These are phyloP conservation scores for Omphalotus olearius DNA, from an alignment of 1,284 basidiomycete species.

Conservation along the genomic window DNA sequence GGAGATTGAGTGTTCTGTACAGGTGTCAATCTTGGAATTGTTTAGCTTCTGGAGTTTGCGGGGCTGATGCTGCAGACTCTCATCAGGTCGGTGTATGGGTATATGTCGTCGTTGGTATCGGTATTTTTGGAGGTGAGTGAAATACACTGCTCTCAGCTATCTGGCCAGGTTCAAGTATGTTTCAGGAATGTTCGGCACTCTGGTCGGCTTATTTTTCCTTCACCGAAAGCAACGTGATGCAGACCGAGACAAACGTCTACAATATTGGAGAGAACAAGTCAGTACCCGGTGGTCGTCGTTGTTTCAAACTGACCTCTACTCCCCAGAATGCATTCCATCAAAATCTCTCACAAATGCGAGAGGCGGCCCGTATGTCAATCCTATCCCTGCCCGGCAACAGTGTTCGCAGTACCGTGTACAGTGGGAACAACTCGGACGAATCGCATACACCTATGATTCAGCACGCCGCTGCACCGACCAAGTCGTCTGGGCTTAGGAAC, in stretches of 20 bases:
- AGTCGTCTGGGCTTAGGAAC: slow-evolving; percentile 53
- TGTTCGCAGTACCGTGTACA: slow-evolving; percentile 43
- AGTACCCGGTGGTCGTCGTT: slow-evolving; percentile 13
- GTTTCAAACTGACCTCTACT: neutral
- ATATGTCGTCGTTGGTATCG: slow-evolving; percentile 68
- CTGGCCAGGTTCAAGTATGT: neutral
- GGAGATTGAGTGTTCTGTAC: neutral
- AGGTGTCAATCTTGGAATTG: slow-evolving; percentile 82
- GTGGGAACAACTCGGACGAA: slow-evolving; percentile 50
- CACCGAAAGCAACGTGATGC: slow-evolving; percentile 68
- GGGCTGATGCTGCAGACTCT: slow-evolving; percentile 54
- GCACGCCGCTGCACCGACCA: slow-evolving; percentile 32
- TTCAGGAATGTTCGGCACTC: slow-evolving; percentile 66
- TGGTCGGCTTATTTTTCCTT: slow-evolving; percentile 63
- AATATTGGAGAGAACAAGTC: slow-evolving; percentile 87
- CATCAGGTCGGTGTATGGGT: slow-evolving; percentile 64
- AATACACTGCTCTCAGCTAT: slow-evolving; percentile 4
- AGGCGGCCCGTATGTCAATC: slow-evolving; percentile 62
- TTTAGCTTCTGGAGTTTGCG: slow-evolving; percentile 56
- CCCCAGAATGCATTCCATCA: slow-evolving; percentile 69
- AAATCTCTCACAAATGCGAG: slow-evolving; percentile 73
- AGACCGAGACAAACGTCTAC: slow-evolving; percentile 76
- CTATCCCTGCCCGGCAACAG: slow-evolving; percentile 47
- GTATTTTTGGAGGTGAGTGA: slow-evolving; percentile 63
- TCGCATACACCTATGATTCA: slow-evolving; percentile 50